A percentile compares a stretch with the other conserved stretches of the same genome.
Evolutionary conservation across 306 rosid species (phyloP).

Genomic region (Coriaria nepalensis): DNA sequence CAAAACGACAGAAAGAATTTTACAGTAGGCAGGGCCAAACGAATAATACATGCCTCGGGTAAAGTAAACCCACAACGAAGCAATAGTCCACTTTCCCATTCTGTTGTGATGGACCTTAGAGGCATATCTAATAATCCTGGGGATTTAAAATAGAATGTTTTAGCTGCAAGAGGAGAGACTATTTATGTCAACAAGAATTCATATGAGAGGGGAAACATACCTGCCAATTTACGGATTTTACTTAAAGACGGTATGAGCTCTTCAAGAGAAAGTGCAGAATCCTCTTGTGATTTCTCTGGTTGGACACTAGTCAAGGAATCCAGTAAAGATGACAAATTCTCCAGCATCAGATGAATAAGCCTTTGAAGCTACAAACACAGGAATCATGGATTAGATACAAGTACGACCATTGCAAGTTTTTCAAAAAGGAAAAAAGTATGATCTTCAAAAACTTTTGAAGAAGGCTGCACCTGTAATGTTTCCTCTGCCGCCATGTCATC

Average conservation of each 20-base stretch:
- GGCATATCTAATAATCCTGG: constrained; percentile 87
- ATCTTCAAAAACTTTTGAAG: constrained; percentile 1
- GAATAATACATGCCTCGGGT: constrained; percentile 47
- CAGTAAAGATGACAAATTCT: constrained; percentile 45
- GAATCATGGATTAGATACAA: constrained; percentile 15
- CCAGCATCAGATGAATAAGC: constrained; percentile 63
- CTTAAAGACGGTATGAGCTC: constrained; percentile 52
- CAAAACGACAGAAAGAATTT: not conserved
- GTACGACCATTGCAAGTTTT: not conserved
- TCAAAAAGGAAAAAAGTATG: not conserved
- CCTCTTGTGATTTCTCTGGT: constrained; percentile 40
- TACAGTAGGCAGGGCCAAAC: constrained; percentile 3
- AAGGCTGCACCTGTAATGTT: constrained; percentile 59
- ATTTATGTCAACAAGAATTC: constrained; percentile 3
- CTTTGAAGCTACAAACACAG: constrained; percentile 53
- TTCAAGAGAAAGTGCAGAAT: constrained; percentile 29
- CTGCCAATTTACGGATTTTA: constrained; percentile 82
- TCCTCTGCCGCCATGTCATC: constrained; percentile 97
- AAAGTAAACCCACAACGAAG: constrained; percentile 40
- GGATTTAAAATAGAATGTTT: constrained; percentile 10
- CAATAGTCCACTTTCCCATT: constrained; percentile 74
- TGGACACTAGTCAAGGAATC: constrained; percentile 36
- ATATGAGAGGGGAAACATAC: constrained; percentile 27
- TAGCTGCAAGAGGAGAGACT: constrained; percentile 9
- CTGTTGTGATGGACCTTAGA: constrained; percentile 56